Evolutionary conservation across 495 filamentous ascomycete species (phyloP), one percentile per base, ranked within the genome.

Genomic region (Neurospora sp.): DNA sequence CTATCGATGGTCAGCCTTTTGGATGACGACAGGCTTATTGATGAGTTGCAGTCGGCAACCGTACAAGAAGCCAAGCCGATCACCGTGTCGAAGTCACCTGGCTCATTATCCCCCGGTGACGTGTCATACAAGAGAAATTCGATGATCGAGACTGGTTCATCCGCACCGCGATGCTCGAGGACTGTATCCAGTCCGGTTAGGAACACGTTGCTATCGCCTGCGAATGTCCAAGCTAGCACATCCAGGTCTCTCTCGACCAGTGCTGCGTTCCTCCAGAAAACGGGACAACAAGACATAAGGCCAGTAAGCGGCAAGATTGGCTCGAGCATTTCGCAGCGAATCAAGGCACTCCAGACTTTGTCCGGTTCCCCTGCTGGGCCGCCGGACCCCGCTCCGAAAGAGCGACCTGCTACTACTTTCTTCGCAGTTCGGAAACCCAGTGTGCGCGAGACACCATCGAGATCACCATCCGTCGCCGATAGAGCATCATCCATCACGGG

Each of bases 1-100:
- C 85, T 86, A 74, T 89, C 90, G 4, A 87, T 91, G 75, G 88
- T 89, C 76, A 88, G 90, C 76, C 88, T 90, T 72, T 87, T 88
- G 39, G 94, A 92, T 8, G 93, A 96, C 80, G 93, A 97, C 81
- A 93, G 90, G 40, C 91, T 97, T 76, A 92, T 97, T 89, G 92
- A 96, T 73, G 93, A 97, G 84, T 84, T 97, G 70, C 92, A 92
- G 75, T 92, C 89, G 42, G 94, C 93, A 40, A 93, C 90, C 3
- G 82, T 97, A 20, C 89, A 97, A 79, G 88, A 97, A 82, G 94
- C 94, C 35, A 92, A 92, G 78, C 92, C 93, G 4, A 89, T 97
- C 20, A 89, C 89, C 0, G 92, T 97, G 9, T 90, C 91, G 1
- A 94, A 94, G 79, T 93, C 94, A n/a, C 93, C 94, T 71, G 73